Evolutionary conservation across 305 asterid genomes (phyloP), one percentile per base, ranked within the genome.

Genomic region (Nicotiana rustica): DNA sequence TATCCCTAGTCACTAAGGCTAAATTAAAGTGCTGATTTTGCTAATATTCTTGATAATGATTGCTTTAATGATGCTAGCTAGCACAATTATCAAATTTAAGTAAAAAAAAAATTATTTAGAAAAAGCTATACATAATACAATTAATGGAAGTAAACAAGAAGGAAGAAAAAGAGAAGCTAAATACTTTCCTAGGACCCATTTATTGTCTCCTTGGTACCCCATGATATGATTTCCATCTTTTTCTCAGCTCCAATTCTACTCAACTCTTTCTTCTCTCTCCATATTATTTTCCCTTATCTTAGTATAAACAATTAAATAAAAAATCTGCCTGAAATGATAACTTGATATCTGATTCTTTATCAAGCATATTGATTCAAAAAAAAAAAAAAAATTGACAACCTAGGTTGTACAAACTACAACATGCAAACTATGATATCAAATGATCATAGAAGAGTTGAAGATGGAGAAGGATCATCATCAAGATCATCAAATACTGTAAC

Each of bases 151-250:
- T 89, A 89, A 92, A 86, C 90, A 87, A 90, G 79, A 83, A 85
- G 81, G 85, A 81, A 87, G 86, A 84, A 90, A 92, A 86, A 88
- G 88, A 79, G 67, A 79, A 82, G 83, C 86, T 66, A 25, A 89
- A 90, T 93, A 92, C 91, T 88, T 73, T 86, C 85, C 66, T 85
- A 86, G 88, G 92, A 86, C 92, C 95, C 96, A 91, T 93, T 59
- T 82, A 81, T 79, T 92, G 95, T 90, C 92, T 87, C 89, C 91
- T 87, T 56, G 77, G 60, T 76, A 82, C 87, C 82, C 86, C 87
- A 76, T 87, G 88, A 88, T 89, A 87, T 73, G 44, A 92, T 89
- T 76, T 60, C 52, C 56, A 21, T 19, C 62, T 77, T 69, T 77
- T 69, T 70, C 82, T 76, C 89, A 86, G 66, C 88, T 90, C 35